Conservation (phyloP, 805 yeast species). For the Priceomyces castillae region DNA sequence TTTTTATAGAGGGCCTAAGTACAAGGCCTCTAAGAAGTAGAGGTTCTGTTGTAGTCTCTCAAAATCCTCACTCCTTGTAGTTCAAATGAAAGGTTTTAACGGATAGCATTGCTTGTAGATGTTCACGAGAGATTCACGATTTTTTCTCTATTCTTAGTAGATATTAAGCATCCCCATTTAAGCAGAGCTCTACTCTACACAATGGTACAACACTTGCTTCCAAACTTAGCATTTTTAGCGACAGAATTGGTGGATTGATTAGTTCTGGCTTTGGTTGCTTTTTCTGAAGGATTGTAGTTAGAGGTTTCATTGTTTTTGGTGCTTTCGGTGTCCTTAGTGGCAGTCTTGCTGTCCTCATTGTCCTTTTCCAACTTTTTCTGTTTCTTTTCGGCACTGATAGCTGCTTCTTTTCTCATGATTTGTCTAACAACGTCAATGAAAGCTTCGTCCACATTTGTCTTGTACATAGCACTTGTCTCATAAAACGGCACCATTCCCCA, state of each 20-base stretch:
- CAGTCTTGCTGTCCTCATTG: constrained; percentile 13
- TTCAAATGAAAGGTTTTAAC: too few species aligned
- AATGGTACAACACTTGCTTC: constrained; percentile 30
- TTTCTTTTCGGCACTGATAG: constrained; percentile 42
- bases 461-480: constrained; percentile 90
- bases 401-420: constrained; percentile 72
- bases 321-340: constrained; percentile 2
- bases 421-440: constrained; percentile 87
- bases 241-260: constrained; percentile 18
- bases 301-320: constrained; percentile 9
- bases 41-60: too few species aligned
- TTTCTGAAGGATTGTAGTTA: not conserved
- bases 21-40: too few species aligned
- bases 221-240: constrained; percentile 9
- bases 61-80: too few species aligned
- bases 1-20: too few species aligned
- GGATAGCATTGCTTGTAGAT: too few species aligned
- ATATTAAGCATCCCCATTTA: too few species aligned
- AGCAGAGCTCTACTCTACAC: too few species aligned
- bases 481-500: constrained; percentile 92
- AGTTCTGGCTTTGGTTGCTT: constrained; percentile 12
- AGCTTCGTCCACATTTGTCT: constrained; percentile 86
- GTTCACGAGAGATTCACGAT: too few species aligned
- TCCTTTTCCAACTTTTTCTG: constrained; percentile 42
- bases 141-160: too few species aligned